Evolutionary conservation across 1,284 basidiomycete species (phyloP), one percentile per base, ranked within the genome.

Genomic region (Coniferiporia weirii): DNA sequence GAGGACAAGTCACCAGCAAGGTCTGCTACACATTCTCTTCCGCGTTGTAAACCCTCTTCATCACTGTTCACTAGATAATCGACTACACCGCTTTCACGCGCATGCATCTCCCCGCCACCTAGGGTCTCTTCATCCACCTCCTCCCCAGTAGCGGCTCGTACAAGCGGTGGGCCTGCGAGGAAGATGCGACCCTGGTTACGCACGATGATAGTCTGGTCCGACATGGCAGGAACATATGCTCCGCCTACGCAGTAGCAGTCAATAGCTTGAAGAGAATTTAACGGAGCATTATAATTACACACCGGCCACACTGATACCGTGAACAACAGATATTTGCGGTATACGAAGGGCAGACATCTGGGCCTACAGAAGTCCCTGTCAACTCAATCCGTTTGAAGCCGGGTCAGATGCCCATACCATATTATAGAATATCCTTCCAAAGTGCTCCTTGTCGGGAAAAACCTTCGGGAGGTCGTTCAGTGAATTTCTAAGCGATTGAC

Each of bases 371-470:
- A n/a, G 52, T 17, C 2, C 27, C 27, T 27, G 27, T 27, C 27
- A 27, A 27, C 27, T 27, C 27, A 27, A 27, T 5, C 5, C 27
- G 27, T 27, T 27, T 3, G 2, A 27, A 27, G 27, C 27, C 5
- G 5, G 27, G 27, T 27, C 15, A 52, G 27, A 27, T 27, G 36
- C 53, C 65, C 74, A 60, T 61, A 89, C 93, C 93, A 96, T 97
- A 69, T 98, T 97, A 72, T 95, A 97, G 74, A 98, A 98, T 70
- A 98, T 97, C 12, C 94, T 82, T 8, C 95, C 95, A 69, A 98
- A 98, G 72, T 98, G 93, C 67, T 96, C 89, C 68, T 85, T 89
- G 74, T 94, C 93, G 8, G 91, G 91, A 70, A 93, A 94, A 5
- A 86, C 79, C 78, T 81, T 60, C 22, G 40, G 6, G 43, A 32